A percentile compares a stretch with the other conserved stretches of the same genome.
These are phyloP conservation scores for Pleomassaria siparia DNA, from an alignment of 2,329 filamentous ascomycete genomes.

Conservation along the genomic window DNA sequence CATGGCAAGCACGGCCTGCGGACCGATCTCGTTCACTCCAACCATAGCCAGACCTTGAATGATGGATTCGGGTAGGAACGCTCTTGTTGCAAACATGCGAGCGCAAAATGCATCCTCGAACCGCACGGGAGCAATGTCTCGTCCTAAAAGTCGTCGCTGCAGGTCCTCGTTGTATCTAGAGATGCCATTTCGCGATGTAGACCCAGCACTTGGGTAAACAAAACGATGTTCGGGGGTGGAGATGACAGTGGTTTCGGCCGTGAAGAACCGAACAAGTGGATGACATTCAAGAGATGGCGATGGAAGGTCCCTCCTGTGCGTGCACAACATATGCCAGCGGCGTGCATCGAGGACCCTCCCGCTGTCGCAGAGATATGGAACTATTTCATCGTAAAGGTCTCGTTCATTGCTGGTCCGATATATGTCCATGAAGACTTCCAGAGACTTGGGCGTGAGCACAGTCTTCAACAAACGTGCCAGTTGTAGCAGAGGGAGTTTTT, in stretches of 20 bases:
- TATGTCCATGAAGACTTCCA: constrained; percentile 37
- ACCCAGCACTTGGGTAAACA: not conserved
- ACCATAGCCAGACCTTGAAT: constrained; percentile 70
- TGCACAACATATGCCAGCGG: constrained; percentile 46
- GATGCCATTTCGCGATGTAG: constrained; percentile 2
- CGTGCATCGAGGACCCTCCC: constrained; percentile 27
- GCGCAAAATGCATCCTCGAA: constrained; percentile 68
- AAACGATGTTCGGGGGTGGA: constrained; percentile 2
- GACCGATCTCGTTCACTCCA: constrained; percentile 71
- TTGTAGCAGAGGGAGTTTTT: constrained; percentile 26
- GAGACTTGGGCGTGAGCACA: constrained; percentile 17
- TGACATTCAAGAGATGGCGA: constrained; percentile 32
- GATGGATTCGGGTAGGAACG: constrained; percentile 71
- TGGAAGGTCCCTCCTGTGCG: constrained; percentile 41
- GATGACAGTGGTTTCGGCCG: constrained; percentile 22
- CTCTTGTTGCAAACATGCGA: constrained; percentile 77
- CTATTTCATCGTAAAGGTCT: constrained; percentile 46
- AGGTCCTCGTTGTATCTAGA: constrained; percentile 31
- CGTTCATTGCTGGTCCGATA: constrained; percentile 41
- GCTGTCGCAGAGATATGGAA: constrained; percentile 35
- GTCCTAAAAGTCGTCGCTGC: constrained; percentile 41
- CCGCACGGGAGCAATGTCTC: constrained; percentile 48
- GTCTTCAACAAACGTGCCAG: constrained; percentile 15
- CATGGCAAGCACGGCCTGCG: constrained; percentile 75
- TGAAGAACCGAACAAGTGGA: constrained; percentile 33